phyloP scores from a whole-genome alignment of 306 rosid species.

The Abrus precatorius region DNA sequence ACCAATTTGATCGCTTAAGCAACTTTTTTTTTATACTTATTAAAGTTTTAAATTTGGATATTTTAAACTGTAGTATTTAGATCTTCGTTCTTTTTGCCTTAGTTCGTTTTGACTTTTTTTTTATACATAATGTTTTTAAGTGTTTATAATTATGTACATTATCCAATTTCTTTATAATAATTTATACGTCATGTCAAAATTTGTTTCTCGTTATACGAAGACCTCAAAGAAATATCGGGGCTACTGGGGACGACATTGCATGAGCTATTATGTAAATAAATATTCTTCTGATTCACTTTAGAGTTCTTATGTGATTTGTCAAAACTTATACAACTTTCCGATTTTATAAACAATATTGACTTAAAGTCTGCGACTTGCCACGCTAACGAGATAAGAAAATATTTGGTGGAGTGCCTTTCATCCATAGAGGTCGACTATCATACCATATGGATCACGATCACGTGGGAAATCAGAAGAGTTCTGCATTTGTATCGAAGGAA shows the following conservation, averaged over 20 bases:
- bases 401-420: background rate
- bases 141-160: too few species aligned
- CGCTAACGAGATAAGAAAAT: background rate
- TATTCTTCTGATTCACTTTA: background rate
- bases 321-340: conserved; percentile 8
- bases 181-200: background rate
- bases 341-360: conserved; percentile 1
- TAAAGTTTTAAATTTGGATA: too few species aligned
- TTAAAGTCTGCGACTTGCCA: background rate
- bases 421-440: background rate
- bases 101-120: too few species aligned
- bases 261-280: conserved; percentile 42
- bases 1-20: too few species aligned
- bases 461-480: background rate
- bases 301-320: conserved; percentile 26
- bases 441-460: background rate
- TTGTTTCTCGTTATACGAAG: background rate
- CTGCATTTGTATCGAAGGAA: background rate
- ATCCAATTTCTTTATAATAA: too few species aligned
- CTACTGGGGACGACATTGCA: conserved; percentile 23
- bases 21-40: too few species aligned
- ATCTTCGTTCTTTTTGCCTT: too few species aligned
- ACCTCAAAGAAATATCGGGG: background rate
- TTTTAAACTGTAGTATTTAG: too few species aligned
- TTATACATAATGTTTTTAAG: too few species aligned